phyloP scores from a whole-genome alignment of 768 basidiomycete genomes.

The Glaciozyma martinii region DNA sequence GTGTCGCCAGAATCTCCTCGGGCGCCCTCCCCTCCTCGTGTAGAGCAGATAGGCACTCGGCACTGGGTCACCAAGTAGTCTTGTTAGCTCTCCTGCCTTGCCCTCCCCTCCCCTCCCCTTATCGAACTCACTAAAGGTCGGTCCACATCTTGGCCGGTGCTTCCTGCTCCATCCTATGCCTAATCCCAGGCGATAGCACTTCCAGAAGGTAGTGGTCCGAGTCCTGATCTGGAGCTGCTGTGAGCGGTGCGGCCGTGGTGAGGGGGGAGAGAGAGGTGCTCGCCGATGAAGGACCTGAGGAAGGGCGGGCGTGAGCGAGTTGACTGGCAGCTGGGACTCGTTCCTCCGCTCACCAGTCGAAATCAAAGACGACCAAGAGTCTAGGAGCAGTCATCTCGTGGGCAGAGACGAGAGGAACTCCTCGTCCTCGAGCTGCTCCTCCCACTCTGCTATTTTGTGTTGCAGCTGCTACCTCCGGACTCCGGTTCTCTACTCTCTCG shows the following conservation, averaged over 20 bases:
- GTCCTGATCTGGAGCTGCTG: constrained; percentile 75
- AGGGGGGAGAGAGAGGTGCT: background rate
- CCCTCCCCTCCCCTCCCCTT: no score
- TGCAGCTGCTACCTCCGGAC: no score
- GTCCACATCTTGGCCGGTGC: constrained; percentile 73
- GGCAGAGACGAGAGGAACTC: no score
- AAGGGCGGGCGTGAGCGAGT: background rate
- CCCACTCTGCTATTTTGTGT: no score
- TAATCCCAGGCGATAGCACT: constrained; percentile 72
- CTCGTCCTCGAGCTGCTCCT: no score
- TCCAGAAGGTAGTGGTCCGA: constrained; percentile 75
- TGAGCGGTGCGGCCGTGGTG: background rate
- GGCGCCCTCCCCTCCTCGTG: constrained; percentile 59
- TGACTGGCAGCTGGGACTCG: constrained; percentile 1
- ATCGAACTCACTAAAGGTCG: constrained; percentile 68
- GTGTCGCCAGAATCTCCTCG: constrained; percentile 65
- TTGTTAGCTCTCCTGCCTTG: background rate
- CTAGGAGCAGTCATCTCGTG: no score
- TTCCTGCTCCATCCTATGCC: constrained; percentile 65
- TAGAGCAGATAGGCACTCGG: constrained; percentile 58
- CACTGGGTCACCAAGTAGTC: constrained; percentile 44
- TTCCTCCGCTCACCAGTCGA: constrained; percentile 64
- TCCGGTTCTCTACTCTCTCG: no score
- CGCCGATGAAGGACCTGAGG: no score
- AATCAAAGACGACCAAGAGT: constrained; percentile 74